A percentile compares a stretch with the other conserved stretches of the same genome.
Evolutionary conservation across 192 early-diverging fungal genomes (phyloP).

Genomic region (Endogone sp.): DNA sequence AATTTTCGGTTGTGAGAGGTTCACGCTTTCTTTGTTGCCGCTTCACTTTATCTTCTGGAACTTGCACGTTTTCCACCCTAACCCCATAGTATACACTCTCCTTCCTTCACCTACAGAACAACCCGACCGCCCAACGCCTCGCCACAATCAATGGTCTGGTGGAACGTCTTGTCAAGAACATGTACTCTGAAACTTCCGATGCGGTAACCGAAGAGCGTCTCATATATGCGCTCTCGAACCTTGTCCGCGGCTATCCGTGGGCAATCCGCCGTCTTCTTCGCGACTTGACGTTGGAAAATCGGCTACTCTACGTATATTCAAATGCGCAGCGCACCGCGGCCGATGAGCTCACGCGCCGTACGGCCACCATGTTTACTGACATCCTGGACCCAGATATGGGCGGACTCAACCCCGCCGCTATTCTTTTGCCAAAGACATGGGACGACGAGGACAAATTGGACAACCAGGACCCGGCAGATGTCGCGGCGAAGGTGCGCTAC

Average conservation of each 20-base stretch:
- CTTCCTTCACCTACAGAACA: neutral
- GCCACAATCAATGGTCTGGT: neutral
- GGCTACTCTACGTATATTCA: neutral
- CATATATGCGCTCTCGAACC: neutral
- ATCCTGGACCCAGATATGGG: neutral
- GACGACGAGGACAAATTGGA: too few species aligned
- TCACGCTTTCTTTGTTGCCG: neutral
- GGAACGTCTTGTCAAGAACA: too few species aligned
- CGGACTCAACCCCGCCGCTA: neutral
- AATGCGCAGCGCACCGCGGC: neutral
- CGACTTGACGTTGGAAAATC: neutral
- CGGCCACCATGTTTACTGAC: neutral
- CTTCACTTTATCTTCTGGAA: neutral
- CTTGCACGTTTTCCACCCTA: neutral
- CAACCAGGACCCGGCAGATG: neutral
- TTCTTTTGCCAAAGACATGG: too few species aligned
- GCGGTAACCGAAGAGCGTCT: neutral
- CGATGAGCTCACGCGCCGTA: neutral
- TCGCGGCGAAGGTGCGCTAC: neutral
- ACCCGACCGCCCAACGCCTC: neutral
- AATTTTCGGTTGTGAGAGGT: too few species aligned
- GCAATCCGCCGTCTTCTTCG: neutral
- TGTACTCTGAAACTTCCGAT: too few species aligned
- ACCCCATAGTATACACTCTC: neutral
- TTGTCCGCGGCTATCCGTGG: neutral